Evolutionary conservation across 768 basidiomycete genomes (phyloP), one percentile per base, ranked within the genome.

Genomic region (Rhodotorula taiwanensis): DNA sequence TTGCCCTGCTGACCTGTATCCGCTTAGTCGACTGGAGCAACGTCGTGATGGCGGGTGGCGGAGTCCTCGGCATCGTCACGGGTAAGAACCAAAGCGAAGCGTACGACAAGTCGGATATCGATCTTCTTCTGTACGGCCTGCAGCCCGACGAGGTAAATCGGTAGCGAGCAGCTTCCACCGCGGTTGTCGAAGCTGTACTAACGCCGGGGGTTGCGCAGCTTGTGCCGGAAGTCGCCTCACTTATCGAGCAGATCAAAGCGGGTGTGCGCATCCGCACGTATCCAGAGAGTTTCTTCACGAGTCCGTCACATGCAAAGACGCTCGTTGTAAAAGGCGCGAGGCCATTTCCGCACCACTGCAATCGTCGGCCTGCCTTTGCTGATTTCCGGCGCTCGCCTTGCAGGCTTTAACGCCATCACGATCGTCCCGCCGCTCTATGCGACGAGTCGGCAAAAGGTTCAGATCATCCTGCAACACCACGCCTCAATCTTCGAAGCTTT

Each of bases 61-160:
- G 36, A 21, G 63, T 59, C 10, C 41, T 64, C 34, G 28, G 36
- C 1, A 34, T 62, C 25, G 41, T 58, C 28, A 53, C 63, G 23
- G 52, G 52, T 36, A 23, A 49, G 52, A 14, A 47, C 21, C 28
- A 34, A 21, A 30, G 31, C 52, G 2, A 14, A 3, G 23, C 28
- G 4, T 64, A 45, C 63, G 13, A 31, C 5, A 41, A 41, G 14
- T n/a, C n/a, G 14, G 63, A 64, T 30, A 36, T 54, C 27, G 63
- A 64, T 43, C 58, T 64, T 14, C 59, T 64, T 52, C 52, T 64
- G n/a, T 54, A 58, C 45, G 57, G 57, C 11, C 52, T 59, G 30
- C 10, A 55, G 39, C 63, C 63, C 8, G 42, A 50, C 3, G 44
- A 64, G 41, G 62, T 64, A 18, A 10, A 56, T 43, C 21, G 11